Evolutionary conservation across 768 basidiomycete genomes (phyloP).

Genomic region (Hygrophorus russula): DNA sequence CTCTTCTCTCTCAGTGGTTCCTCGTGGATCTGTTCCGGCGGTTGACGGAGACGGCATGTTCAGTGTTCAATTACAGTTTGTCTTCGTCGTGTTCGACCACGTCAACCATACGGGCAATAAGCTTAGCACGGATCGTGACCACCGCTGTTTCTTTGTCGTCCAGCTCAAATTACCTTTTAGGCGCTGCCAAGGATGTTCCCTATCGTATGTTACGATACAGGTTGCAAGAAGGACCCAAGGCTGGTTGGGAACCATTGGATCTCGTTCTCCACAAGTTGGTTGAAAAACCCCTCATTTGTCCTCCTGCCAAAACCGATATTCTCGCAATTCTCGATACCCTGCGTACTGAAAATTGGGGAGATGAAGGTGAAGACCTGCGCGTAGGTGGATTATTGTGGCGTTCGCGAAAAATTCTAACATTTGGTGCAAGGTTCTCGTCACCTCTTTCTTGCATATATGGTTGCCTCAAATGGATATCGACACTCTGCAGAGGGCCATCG

Average conservation of each 20-base stretch:
- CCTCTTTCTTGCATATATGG: slow-evolving; percentile 17
- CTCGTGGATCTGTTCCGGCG: slow-evolving; percentile 35
- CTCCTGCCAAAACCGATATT: slow-evolving; percentile 20
- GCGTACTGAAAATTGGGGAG: slow-evolving; percentile 25
- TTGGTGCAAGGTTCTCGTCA: slow-evolving; percentile 15
- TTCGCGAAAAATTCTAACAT: background rate
- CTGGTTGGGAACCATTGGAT: slow-evolving; percentile 27
- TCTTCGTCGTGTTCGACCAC: slow-evolving; percentile 26
- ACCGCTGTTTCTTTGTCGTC: slow-evolving; percentile 18
- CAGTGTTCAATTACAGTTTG: slow-evolving; percentile 32
- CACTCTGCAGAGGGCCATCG: slow-evolving; percentile 11
- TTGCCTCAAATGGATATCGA: slow-evolving; percentile 14
- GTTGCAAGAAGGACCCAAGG: slow-evolving; percentile 29
- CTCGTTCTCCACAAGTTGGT: slow-evolving; percentile 15
- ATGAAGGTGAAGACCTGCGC: slow-evolving; percentile 16
- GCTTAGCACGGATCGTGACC: slow-evolving; percentile 30
- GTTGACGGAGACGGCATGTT: slow-evolving; percentile 25
- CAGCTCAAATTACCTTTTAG: slow-evolving; percentile 19
- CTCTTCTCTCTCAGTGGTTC: slow-evolving; percentile 36
- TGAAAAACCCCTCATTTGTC: slow-evolving; percentile 9
- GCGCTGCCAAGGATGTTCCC: slow-evolving; percentile 20
- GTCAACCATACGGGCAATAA: slow-evolving; percentile 21
- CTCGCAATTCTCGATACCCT: slow-evolving; percentile 27
- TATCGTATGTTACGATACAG: slow-evolving; percentile 32
- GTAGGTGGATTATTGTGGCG: slow-evolving; percentile 15